Evolutionary conservation across 139 green algal genomes (phyloP), one percentile per base, ranked within the genome.

Genomic region (Chlorella sp.): DNA sequence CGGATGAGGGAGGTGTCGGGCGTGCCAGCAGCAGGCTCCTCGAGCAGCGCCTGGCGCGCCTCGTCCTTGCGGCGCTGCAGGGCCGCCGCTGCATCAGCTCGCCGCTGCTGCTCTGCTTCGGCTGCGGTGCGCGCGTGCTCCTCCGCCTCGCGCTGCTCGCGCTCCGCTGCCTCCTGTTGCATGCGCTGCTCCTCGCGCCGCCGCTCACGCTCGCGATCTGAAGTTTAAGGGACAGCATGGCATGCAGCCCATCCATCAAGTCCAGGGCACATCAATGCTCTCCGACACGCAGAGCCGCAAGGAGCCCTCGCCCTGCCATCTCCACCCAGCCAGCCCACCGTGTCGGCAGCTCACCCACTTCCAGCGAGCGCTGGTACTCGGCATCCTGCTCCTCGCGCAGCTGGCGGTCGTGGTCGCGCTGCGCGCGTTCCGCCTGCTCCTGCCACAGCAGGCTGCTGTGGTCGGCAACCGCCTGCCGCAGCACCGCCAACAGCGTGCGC

Each of bases 351-450:
- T n/a, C n/a, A n/a, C n/a, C n/a, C n/a, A n/a, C 88, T 45, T 82
- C 80, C 76, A 96, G 78, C 15, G 83, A 87, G 1, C 74, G 78
- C 80, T 96, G 82, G 73, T 91, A 96, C 79, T 94, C 91, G 0
- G 72, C 79, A 61, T 96, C 89, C 79, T 96, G 91, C 83, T 96
- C 90, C 53, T 89, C 81, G 45, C 90, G 42, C 65, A 96, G 69
- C 65, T 71, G 70, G 56, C 91, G 77, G 23, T 85, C 83, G 8
- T 79, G 61, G 50, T 95, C 83, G 56, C 75, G 62, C 75, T 84
- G 74, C 65, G 77, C 41, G 45, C 63, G 65, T 29, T 70, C 67
- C 15, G 53, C 8, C 42, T 73, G 73, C 56, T 84, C 77, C 63
- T 86, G 64, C 69, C 69, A 83, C 42, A 86, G 46, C 64, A 55